phyloP scores from a whole-genome alignment of 2,329 filamentous ascomycete genomes.

The Alternaria alternata region DNA sequence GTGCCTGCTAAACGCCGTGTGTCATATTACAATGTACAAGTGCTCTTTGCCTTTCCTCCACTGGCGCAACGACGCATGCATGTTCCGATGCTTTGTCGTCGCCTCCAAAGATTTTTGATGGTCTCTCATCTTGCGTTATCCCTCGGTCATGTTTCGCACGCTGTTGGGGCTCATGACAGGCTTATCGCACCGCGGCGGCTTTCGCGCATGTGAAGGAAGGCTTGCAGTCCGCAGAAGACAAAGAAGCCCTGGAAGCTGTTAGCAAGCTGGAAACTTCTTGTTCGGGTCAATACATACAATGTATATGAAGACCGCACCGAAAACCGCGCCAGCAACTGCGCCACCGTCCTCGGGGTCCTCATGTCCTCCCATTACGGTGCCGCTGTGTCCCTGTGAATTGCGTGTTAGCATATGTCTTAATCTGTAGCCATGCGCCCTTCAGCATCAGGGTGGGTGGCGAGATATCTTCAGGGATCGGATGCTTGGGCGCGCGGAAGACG shows the following conservation, averaged over 20 bases:
- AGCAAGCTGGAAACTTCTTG: neutral
- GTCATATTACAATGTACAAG: constrained; percentile 25
- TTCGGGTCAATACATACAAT: constrained; percentile 68
- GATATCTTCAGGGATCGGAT: neutral
- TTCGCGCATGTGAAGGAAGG: constrained; percentile 83
- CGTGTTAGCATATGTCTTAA: constrained; percentile 27
- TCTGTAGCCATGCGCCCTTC: neutral
- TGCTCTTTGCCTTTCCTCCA: constrained; percentile 4
- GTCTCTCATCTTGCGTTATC: neutral
- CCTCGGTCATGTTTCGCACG: neutral
- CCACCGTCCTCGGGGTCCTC: constrained; percentile 75
- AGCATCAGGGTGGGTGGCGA: neutral
- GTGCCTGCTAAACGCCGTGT: constrained; percentile 28
- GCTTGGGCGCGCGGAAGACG: constrained; percentile 34
- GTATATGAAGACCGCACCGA: constrained; percentile 88
- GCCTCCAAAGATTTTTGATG: neutral
- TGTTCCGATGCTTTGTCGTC: neutral
- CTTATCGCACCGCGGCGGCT: constrained; percentile 85
- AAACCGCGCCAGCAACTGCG: constrained; percentile 84
- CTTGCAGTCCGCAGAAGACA: constrained; percentile 90
- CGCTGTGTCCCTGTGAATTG: constrained; percentile 68
- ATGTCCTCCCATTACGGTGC: constrained; percentile 80
- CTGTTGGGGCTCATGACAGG: constrained; percentile 59
- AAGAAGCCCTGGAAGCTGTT: constrained; percentile 71
- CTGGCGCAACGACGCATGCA: neutral